Evolutionary conservation across 202 grass and related monocot genomes (phyloP), one percentile per base, ranked within the genome.

Genomic region (Zizania palustris): DNA sequence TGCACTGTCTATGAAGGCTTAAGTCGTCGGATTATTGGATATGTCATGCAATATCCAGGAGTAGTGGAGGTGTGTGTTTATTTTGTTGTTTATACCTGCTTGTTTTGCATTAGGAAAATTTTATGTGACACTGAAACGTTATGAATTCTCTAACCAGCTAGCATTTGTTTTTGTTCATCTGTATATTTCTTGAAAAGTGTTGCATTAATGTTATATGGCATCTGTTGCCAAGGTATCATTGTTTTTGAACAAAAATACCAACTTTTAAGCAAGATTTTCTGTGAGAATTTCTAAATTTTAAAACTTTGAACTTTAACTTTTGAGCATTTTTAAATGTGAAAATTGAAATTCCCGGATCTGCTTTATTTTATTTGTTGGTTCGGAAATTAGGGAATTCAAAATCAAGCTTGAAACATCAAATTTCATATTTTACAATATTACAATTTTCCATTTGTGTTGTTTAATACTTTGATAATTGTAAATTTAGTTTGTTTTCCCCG

Each of bases 21-120:
- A 54, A 86, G 79, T 56, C 88, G 91, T 50, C 80, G 91, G 62
- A 44, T 97, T 77, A 88, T 97, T 78, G 95, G 91, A 34, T 88
- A 82, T 46, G 70, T 90, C 64, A 94, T 97, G 91, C 91, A 94
- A 72, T 90, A 90, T 84, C 95, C 95, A 55, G 89, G 91, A 74
- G 45, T 90, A 58, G 63, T 76, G 64, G 95, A 98, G 95, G 95
- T 98, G 75, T 33, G 41, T 44, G 35, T 74, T 72, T 60, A 48
- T 51, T 76, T 79, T 71, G 5, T 66, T 21, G 40, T 43, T 76
- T 83, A 45, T 62, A 5, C 57, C 14, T 79, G 19, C 14, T 38
- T 51, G 7, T 50, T 15, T 15, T 76, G 70, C 49, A 56, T 55
- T 60, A 3, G 20, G 7, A 65, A 75, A 60, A 2, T 43, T 67